These are phyloP conservation scores for Podaxis carcinomalis DNA, from an alignment of 768 basidiomycete species.

Conservation along the genomic window DNA sequence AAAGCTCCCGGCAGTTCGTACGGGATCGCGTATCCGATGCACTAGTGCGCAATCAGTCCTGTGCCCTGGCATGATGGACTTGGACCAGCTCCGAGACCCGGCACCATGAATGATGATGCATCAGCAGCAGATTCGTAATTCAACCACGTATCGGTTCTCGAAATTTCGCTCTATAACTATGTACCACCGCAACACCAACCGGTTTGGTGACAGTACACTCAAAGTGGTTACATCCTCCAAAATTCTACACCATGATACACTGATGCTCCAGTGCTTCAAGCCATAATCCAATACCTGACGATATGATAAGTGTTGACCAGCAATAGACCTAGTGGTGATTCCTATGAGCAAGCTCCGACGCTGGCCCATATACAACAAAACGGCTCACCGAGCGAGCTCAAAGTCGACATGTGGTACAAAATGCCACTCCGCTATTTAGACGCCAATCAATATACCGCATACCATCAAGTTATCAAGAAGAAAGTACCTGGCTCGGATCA, in stretches of 20 bases:
- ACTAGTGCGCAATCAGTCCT: too few species aligned
- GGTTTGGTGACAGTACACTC: too few species aligned
- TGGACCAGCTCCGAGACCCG: too few species aligned
- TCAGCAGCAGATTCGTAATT: background rate
- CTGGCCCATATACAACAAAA: too few species aligned
- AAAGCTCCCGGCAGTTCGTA: too few species aligned
- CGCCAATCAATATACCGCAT: background rate
- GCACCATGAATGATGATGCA: too few species aligned
- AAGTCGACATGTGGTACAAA: background rate
- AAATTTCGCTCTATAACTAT: background rate
- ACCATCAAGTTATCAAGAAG: background rate
- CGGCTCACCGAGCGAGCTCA: background rate
- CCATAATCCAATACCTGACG: background rate
- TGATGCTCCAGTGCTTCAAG: background rate
- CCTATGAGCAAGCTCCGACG: background rate
- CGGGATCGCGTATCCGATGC: too few species aligned
- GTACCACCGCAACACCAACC: background rate
- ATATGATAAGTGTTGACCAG: background rate
- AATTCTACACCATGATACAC: background rate
- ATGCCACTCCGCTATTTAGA: background rate
- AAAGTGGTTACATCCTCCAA: background rate
- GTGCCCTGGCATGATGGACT: too few species aligned
- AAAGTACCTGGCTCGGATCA: constrained; percentile 8
- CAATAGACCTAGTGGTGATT: background rate
- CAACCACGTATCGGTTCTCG: background rate